Evolutionary conservation across 2,329 filamentous ascomycete species (phyloP).

Genomic region (Hymenoscyphus linearis): DNA sequence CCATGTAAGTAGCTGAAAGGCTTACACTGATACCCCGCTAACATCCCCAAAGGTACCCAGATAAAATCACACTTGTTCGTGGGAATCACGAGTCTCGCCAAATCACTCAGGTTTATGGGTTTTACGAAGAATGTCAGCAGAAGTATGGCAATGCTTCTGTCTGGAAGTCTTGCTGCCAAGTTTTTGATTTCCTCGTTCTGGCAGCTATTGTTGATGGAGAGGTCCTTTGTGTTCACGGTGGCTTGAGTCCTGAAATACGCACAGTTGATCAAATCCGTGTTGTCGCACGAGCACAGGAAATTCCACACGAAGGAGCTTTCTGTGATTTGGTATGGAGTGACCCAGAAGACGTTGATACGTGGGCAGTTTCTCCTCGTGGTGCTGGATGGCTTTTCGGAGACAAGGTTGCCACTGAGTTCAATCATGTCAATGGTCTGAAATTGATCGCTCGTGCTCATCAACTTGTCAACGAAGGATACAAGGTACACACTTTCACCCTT

Average conservation of each 20-base stretch:
- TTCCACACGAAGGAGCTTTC: slow-evolving; percentile 72
- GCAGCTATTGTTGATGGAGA: slow-evolving; percentile 70
- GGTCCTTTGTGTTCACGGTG: slow-evolving; percentile 68
- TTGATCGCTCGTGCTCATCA: slow-evolving; percentile 71
- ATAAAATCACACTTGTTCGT: slow-evolving; percentile 66
- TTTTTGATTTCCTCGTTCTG: slow-evolving; percentile 71
- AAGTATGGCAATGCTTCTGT: slow-evolving; percentile 75
- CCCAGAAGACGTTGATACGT: slow-evolving; percentile 65
- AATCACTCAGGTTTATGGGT: slow-evolving; percentile 74
- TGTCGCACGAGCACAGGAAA: slow-evolving; percentile 68
- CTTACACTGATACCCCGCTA: slow-evolving; percentile 8
- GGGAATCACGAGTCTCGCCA: slow-evolving; percentile 74
- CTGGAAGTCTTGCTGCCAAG: slow-evolving; percentile 74
- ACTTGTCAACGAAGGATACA: slow-evolving; percentile 72
- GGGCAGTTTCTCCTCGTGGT: slow-evolving; percentile 63
- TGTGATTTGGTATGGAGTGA: slow-evolving; percentile 75
- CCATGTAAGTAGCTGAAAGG: slow-evolving; percentile 47
- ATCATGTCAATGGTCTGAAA: slow-evolving; percentile 68
- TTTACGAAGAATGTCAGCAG: slow-evolving; percentile 72
- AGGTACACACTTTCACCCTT: slow-evolving; percentile 37
- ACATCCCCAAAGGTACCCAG: slow-evolving; percentile 52
- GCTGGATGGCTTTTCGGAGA: slow-evolving; percentile 52
- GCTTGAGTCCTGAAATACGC: slow-evolving; percentile 66
- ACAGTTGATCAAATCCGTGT: slow-evolving; percentile 72
- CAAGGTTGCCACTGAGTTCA: slow-evolving; percentile 71